Evolutionary conservation across 75 land plant genomes (phyloP).

Genomic region (Pinus albicaulis): DNA sequence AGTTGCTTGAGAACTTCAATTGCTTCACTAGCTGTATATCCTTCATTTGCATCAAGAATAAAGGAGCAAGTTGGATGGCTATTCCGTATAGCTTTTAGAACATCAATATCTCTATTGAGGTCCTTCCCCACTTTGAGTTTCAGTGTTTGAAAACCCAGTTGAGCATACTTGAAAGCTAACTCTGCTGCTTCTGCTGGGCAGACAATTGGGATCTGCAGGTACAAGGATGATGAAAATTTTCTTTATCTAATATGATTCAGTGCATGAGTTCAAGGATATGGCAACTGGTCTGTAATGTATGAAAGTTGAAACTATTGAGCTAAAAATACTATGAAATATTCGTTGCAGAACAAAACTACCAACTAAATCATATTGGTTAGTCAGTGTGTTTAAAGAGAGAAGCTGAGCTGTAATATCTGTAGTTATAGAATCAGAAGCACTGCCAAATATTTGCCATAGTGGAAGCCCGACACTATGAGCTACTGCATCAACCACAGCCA

Average conservation of each 20-base stretch:
- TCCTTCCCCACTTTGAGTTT: slow-evolving; percentile 83
- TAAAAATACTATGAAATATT: too few relatives aligned
- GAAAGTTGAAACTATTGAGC: too few relatives aligned
- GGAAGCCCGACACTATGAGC: slow-evolving; percentile 71
- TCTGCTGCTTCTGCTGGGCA: slow-evolving; percentile 60
- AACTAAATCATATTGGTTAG: too few relatives aligned
- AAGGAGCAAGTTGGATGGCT: slow-evolving; percentile 69
- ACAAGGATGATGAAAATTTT: neutral
- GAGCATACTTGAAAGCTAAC: slow-evolving; percentile 57
- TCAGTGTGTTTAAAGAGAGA: too few relatives aligned
- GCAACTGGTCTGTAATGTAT: too few relatives aligned
- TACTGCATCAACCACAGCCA: slow-evolving; percentile 87
- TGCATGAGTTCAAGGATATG: neutral
- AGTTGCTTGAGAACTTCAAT: slow-evolving; percentile 76
- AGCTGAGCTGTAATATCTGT: slow-evolving; percentile 73
- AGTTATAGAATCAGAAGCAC: slow-evolving; percentile 50
- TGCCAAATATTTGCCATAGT: slow-evolving; percentile 83
- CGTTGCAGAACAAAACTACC: too few relatives aligned
- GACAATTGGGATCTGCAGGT: slow-evolving; percentile 75
- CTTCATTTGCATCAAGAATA: slow-evolving; percentile 86
- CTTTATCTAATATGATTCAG: neutral
- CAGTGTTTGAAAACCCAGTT: slow-evolving; percentile 63
- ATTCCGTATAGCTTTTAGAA: slow-evolving; percentile 57
- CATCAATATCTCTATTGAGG: slow-evolving; percentile 55
- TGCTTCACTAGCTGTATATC: slow-evolving; percentile 62